These are phyloP conservation scores for Coemansia sp. DNA, from an alignment of 192 early-diverging fungal genomes.

Conservation along the genomic window DNA sequence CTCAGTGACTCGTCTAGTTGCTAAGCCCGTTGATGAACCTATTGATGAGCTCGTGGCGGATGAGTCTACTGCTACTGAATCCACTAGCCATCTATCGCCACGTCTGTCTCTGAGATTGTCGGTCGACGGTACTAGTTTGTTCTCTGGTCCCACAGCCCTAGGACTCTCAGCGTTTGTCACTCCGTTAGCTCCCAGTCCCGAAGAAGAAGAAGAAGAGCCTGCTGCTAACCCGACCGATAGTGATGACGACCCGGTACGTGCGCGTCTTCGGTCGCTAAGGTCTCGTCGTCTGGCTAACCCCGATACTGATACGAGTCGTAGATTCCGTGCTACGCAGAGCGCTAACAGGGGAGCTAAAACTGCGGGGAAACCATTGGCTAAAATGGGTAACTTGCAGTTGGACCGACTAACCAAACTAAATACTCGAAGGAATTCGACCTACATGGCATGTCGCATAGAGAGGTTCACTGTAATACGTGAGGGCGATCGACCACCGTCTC, in stretches of 20 bases:
- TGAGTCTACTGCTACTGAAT: neutral
- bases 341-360: neutral
- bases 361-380: constrained; percentile 16
- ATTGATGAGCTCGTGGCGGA: neutral
- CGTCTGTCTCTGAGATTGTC: constrained; percentile 45
- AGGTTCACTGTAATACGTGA: constrained; percentile 13
- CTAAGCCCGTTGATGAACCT: neutral
- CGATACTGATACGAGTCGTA: neutral
- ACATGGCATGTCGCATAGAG: constrained; percentile 50
- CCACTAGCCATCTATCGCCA: constrained; percentile 18
- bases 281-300: constrained; percentile 18
- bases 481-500: constrained; percentile 41
- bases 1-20: constrained; percentile 10
- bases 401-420: constrained; percentile 57
- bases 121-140: constrained; percentile 27
- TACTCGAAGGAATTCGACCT: constrained; percentile 47
- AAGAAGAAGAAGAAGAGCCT: neutral
- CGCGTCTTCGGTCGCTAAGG: constrained; percentile 35
- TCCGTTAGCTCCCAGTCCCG: constrained; percentile 1
- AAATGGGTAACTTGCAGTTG: constrained; percentile 49
- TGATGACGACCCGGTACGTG: constrained; percentile 15
- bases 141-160: constrained; percentile 11
- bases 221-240: neutral
- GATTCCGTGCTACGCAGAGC: constrained; percentile 42
- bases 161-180: constrained; percentile 30